Evolutionary conservation across 257 asterid genomes (phyloP), one percentile per base, ranked within the genome.

Genomic region (Solanum sejunctum): DNA sequence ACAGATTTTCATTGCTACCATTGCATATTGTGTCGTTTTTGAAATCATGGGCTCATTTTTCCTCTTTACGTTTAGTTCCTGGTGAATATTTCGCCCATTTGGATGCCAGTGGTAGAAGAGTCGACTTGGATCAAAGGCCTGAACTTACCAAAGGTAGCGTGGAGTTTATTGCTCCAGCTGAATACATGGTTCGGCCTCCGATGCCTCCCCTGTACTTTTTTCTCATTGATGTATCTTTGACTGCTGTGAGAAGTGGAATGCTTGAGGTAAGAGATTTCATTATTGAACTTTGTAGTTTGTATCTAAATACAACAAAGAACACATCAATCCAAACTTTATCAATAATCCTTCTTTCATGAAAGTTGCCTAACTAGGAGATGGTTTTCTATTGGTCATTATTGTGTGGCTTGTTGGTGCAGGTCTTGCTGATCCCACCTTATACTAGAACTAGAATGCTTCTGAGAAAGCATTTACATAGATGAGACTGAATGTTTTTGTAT

Each of bases 211-310:
- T 88, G 52, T 94, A 93, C 81, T 90, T 95, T 88, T 95, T 94
- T 87, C 97, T 95, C 89, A 94, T 95, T n/a, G 99, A 95, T 78
- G 97, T 94, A 80, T 95, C 99, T 54, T 80, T 90, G 86, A 89
- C 96, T 90, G 97, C 98, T 70, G 97, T 91, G 79, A 93, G 88
- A 90, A 95, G 98, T 63, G 98, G 98, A 85, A 91, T 94, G 98
- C 94, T 95, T 69, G 94, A 94, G 99, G 99, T 95, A 91, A 91
- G 86, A 49, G 52, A 79, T 52, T 52, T 78, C 52, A 26, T 78
- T 52, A 52, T 52, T 52, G 64, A 26, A 64, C 64, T 78, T 47
- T 78, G 47, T 47, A 15, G 82, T 78, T 28, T 26, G 64, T 26
- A 52, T 78, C 17, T 51, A 77, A 23, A 61, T 23, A 26, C 82